These are phyloP conservation scores for Straminergon stramineum DNA, from an alignment of 225 moss, liverwort and hornwort species.

Conservation along the genomic window DNA sequence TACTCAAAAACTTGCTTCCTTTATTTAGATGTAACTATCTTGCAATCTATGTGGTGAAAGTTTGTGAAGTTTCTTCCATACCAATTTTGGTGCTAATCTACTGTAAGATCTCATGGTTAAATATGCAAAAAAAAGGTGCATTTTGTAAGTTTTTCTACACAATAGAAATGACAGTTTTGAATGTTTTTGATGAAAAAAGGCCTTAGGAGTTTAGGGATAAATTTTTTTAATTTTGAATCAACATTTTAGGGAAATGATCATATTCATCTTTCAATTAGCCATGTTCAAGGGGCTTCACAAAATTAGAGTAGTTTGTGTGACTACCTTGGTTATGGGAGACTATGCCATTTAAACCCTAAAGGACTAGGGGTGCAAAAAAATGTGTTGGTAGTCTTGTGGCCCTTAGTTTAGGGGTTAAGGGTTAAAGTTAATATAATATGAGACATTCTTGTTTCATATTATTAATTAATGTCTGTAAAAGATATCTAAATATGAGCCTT, in stretches of 20 bases:
- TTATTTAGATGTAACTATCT: neutral
- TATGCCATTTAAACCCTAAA: fast-evolving
- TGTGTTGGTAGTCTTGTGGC: no score
- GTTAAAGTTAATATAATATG: neutral
- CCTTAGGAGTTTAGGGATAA: no score
- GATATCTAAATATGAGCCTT: neutral
- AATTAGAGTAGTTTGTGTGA: no score
- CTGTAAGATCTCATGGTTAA: neutral
- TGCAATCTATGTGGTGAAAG: neutral
- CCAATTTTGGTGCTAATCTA: neutral
- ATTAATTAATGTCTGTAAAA: no score
- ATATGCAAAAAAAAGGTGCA: neutral
- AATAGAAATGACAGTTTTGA: neutral
- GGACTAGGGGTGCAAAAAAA: no score
- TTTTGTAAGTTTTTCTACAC: neutral
- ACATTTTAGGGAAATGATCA: neutral
- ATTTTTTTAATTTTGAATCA: neutral
- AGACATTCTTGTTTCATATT: no score
- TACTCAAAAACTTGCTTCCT: no score
- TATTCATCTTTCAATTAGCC: neutral
- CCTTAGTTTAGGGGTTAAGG: no score
- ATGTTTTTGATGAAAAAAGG: no score
- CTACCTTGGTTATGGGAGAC: neutral
- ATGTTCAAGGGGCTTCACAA: no score
- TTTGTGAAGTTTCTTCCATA: neutral